Percentiles rank a stretch among this genome's conserved stretches.
Evolutionary conservation across 2,329 filamentous ascomycete species (phyloP).

Genomic region (Colletotrichum tabaci): DNA sequence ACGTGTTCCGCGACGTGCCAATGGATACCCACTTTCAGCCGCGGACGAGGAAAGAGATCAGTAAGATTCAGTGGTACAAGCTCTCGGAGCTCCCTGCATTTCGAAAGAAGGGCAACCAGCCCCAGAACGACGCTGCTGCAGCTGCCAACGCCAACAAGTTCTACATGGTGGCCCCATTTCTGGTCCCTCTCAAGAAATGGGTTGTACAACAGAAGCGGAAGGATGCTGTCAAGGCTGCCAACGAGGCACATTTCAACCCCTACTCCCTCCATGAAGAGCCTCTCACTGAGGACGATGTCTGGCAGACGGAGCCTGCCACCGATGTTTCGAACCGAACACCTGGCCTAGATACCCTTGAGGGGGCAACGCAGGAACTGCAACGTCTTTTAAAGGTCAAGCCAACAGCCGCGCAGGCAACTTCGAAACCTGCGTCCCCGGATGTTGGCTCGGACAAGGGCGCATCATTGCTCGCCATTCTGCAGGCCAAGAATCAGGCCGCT

Average conservation of each 20-base stretch:
- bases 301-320: conserved; percentile 56
- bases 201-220: conserved; percentile 86
- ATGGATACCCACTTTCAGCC: conserved; percentile 91
- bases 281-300: conserved; percentile 74
- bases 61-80: conserved; percentile 96
- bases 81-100: conserved; percentile 89
- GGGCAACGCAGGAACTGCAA: conserved; percentile 67
- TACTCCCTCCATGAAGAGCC: conserved; percentile 68
- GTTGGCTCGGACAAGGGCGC: conserved; percentile 61
- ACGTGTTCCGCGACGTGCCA: conserved; percentile 90
- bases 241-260: conserved; percentile 57
- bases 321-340: conserved; percentile 52
- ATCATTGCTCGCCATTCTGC: conserved; percentile 68
- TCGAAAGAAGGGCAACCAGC: conserved; percentile 75
- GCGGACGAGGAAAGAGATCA: conserved; percentile 95
- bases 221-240: conserved; percentile 67
- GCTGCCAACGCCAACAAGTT: conserved; percentile 85
- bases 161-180: conserved; percentile 97
- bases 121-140: conserved; percentile 67
- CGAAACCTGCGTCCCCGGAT: conserved; percentile 49
- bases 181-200: conserved; percentile 90
- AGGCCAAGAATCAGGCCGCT: conserved; percentile 50
- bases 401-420: conserved; percentile 64
- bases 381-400: conserved; percentile 70
- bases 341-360: conserved; percentile 63